phyloP scores from a whole-genome alignment of 768 basidiomycete genomes.

The Rhizopogon rudus region DNA sequence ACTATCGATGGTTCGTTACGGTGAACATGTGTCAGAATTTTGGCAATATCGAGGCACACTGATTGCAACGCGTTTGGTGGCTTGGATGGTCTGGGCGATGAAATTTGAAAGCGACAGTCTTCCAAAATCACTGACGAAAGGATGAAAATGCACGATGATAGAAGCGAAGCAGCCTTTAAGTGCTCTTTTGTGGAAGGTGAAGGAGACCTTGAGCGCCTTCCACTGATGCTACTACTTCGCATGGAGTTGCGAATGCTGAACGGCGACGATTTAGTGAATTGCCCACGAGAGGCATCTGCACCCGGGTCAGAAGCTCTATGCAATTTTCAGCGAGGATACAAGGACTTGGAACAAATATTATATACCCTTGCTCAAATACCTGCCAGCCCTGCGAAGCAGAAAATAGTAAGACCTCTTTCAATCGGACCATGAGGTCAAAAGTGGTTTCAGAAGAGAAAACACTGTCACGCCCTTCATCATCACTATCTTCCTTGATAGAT shows the following conservation, averaged over 20 bases:
- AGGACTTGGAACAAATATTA: neutral
- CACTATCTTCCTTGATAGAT: conserved; percentile 12
- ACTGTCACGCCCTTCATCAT: conserved; percentile 36
- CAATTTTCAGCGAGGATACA: neutral
- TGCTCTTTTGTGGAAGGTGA: conserved; percentile 33
- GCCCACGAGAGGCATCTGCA: neutral
- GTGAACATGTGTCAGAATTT: conserved; percentile 55
- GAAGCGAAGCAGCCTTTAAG: conserved; percentile 44
- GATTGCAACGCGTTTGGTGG: conserved; percentile 79
- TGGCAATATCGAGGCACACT: conserved; percentile 65
- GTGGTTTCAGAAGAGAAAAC: conserved; percentile 62
- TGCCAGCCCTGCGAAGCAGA: conserved; percentile 55
- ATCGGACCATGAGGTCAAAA: conserved; percentile 56
- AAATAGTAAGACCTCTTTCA: conserved; percentile 55
- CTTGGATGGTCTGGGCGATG: conserved; percentile 52
- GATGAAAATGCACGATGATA: conserved; percentile 54
- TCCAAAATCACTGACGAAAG: conserved; percentile 62
- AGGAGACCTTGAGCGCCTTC: conserved; percentile 47
- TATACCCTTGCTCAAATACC: conserved; percentile 54
- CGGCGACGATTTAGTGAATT: conserved; percentile 26
- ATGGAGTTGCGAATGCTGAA: conserved; percentile 32
- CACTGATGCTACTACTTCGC: conserved; percentile 35
- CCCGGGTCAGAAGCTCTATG: neutral
- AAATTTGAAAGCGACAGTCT: conserved; percentile 66
- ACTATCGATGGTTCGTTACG: conserved; percentile 45